Conservation (phyloP, 139 green algal species). For the Monoraphidium neglectum region DNA sequence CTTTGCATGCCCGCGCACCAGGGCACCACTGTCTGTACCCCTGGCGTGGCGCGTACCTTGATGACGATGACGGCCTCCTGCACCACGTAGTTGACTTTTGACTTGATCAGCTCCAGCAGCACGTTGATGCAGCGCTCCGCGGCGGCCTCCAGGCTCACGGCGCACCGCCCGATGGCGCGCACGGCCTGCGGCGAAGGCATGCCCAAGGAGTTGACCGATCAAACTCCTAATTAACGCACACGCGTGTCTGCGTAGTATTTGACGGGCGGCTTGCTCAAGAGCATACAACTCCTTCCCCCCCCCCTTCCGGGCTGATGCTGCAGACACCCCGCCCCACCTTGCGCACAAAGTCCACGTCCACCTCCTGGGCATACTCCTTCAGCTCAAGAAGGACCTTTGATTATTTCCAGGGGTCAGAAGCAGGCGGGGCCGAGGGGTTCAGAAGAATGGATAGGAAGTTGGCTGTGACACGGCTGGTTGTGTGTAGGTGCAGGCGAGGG, state of each 20-base stretch:
- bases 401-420: neutral
- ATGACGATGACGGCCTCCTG: slow-evolving; percentile 98
- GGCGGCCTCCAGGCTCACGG: slow-evolving; percentile 85
- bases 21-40: too few species aligned
- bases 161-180: slow-evolving; percentile 93
- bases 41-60: slow-evolving; percentile 70
- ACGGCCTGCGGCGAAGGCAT: slow-evolving; percentile 67
- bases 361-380: slow-evolving; percentile 99
- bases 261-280: too few species aligned
- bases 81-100: slow-evolving; percentile 97
- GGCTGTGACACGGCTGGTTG: too few species aligned
- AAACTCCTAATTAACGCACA: too few species aligned
- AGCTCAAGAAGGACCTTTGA: slow-evolving; percentile 94
- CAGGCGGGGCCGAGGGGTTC: neutral
- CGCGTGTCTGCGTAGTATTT: too few species aligned
- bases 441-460: too few species aligned
- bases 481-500: too few species aligned
- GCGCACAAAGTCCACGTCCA: slow-evolving; percentile 98
- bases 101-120: slow-evolving; percentile 97
- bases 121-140: slow-evolving; percentile 97
- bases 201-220: too few species aligned
- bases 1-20: too few species aligned
- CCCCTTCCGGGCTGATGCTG: too few species aligned
- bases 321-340: slow-evolving; percentile 61
- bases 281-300: too few species aligned